Conservation (phyloP, 2,329 filamentous ascomycete genomes). For the Aspergillus pseudoglaucus region DNA sequence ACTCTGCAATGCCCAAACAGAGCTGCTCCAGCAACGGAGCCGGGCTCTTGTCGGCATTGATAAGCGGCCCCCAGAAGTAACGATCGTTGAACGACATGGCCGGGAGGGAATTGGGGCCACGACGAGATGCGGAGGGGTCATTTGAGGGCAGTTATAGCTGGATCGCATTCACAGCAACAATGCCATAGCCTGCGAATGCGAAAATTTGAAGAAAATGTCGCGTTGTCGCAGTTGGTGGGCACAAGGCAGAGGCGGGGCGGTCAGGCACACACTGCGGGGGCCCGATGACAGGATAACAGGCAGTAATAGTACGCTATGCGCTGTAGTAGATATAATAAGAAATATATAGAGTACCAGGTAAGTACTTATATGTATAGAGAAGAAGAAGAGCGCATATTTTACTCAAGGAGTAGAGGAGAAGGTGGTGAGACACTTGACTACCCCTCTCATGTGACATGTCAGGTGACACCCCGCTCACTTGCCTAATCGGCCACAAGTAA, state of each 20-base stretch:
- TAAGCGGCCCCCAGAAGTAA: conserved; percentile 56
- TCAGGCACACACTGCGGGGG: conserved; percentile 2
- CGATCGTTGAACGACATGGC: conserved; percentile 25
- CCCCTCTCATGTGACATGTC: too few relatives aligned
- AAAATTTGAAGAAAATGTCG: background rate
- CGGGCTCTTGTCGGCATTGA: conserved; percentile 60
- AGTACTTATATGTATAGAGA: too few relatives aligned
- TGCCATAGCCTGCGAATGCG: background rate
- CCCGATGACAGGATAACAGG: background rate
- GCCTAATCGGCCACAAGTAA: too few relatives aligned
- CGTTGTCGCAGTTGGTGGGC: background rate
- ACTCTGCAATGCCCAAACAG: conserved; percentile 59
- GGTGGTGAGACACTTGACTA: too few relatives aligned
- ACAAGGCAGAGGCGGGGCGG: conserved; percentile 1
- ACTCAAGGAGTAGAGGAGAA: too few relatives aligned
- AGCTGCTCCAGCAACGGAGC: conserved; percentile 62
- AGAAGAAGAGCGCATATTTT: too few relatives aligned
- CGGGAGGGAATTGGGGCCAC: conserved; percentile 11
- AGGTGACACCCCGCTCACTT: too few relatives aligned
- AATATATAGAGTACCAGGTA: too few relatives aligned
- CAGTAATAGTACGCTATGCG: background rate
- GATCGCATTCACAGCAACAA: background rate
- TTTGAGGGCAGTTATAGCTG: conserved; percentile 8
- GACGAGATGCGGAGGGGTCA: conserved; percentile 5
- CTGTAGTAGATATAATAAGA: too few relatives aligned